Conservation (phyloP, 805 yeast species). For the Scheffersomyces lignosus region DNA sequence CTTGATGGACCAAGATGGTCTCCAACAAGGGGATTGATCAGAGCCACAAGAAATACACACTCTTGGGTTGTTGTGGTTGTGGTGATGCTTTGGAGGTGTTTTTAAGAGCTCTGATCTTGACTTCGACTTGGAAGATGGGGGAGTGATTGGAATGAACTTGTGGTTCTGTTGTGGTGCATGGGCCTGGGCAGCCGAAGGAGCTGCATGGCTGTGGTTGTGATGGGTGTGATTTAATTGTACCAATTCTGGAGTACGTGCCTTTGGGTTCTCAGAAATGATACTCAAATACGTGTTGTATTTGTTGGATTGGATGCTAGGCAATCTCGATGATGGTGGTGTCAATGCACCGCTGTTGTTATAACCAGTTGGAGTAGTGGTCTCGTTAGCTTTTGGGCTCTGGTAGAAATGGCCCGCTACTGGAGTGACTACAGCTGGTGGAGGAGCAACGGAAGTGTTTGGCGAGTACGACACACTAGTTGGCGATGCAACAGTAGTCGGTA, state of each 20-base stretch:
- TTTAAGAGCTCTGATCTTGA: slow-evolving; percentile 29
- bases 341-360: slow-evolving; percentile 1
- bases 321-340: slow-evolving; percentile 1
- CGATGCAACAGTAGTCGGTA: background rate
- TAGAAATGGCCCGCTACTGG: slow-evolving; percentile 1
- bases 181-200: slow-evolving; percentile 1
- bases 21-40: slow-evolving; percentile 95
- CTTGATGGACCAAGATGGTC: slow-evolving; percentile 91
- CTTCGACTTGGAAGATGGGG: slow-evolving; percentile 36
- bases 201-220: slow-evolving; percentile 1
- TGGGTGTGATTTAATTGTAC: slow-evolving; percentile 1
- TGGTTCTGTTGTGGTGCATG: slow-evolving; percentile 7
- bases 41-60: slow-evolving; percentile 89
- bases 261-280: background rate
- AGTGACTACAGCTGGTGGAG: background rate
- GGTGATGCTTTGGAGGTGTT: slow-evolving; percentile 30
- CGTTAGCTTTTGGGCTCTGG: background rate
- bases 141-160: slow-evolving; percentile 42
- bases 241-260: background rate
- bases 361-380: background rate
- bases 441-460: slow-evolving; percentile 2
- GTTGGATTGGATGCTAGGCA: slow-evolving; percentile 3
- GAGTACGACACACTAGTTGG: background rate
- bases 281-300: slow-evolving; percentile 1
- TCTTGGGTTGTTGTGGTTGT: slow-evolving; percentile 38